Base-by-base conservation (phyloP, 768 basidiomycete genomes). In the Imleria badia region DNA sequence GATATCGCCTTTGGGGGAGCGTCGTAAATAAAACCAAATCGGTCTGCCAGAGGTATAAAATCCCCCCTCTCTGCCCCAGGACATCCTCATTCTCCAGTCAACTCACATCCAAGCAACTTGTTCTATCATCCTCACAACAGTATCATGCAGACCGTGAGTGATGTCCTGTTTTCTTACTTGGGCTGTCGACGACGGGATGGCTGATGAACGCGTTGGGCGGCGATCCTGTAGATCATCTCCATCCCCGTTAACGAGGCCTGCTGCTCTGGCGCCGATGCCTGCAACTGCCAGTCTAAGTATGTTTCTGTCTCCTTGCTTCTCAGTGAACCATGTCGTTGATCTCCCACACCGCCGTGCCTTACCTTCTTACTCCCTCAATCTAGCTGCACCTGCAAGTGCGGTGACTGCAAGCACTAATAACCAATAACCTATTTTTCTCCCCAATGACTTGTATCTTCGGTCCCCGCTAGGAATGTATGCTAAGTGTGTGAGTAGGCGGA, bases 81-180 rank as follows among this genome's bases (percentile, higher is more conserved):
- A 51, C n/a, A 0, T 11, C 13, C 33, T 30, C 19, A 19, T 51
- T 3, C 35, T 29, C 51, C 30, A 50, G 23, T 34, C 19, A 6
- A 35, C 30, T 39, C 13, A 48, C 30, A 38, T 22, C 14, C 30
- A 13, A 61, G n/a, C 23, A 53, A 41, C 36, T 33, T 23, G 8
- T 11, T 26, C 34, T 48, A 62, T 49, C 40, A 56, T n/a, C 26
- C 31, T 39, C 30, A 17, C 43, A 38, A 45, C 3, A 55, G 1
- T 45, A 59, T 14, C 41, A 65, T 64, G 63, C 63, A 64, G 45
- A 63, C 54, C 10, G 63, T 66, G 47, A 54, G 64, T 45, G n/a
- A 23, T n/a, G n/a, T 0, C 12, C 17, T 34, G 4, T 10, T 47
- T n/a, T n/a, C 26, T 26, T 26, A 4, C 26, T 26, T 34, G n/a